phyloP scores from a whole-genome alignment of 163 green algal genomes.

The Chlamydomonas reinhardtii region DNA sequence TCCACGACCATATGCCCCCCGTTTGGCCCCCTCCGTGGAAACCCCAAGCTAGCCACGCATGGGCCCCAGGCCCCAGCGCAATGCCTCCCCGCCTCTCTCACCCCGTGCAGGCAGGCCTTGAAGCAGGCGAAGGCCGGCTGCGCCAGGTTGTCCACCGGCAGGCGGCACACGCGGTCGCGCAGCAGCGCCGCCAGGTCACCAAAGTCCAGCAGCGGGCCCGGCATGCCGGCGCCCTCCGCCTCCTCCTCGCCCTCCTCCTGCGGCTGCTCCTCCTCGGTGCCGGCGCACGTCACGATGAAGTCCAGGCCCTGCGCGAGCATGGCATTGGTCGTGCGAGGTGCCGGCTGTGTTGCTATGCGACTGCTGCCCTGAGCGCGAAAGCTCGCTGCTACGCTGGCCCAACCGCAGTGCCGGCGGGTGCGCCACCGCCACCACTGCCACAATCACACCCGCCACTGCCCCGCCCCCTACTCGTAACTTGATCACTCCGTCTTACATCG shows the following conservation, averaged over 20 bases:
- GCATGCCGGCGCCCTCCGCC: not conserved
- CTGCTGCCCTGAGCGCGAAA: no score
- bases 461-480: no score
- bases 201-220: not conserved
- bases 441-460: not conserved
- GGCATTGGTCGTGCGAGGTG: no score
- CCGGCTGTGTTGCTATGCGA: no score
- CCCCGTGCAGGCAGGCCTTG: constrained; percentile 8
- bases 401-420: no score
- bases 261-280: not conserved
- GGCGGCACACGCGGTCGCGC: constrained; percentile 28
- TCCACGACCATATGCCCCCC: constrained; percentile 43
- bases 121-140: constrained; percentile 38
- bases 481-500: no score
- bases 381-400: no score
- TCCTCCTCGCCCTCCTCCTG: not conserved
- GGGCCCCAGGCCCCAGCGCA: not conserved
- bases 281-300: constrained; percentile 11
- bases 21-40: not conserved
- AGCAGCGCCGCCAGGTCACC: constrained; percentile 43
- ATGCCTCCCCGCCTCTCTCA: not conserved
- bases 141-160: constrained; percentile 40
- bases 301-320: constrained; percentile 20
- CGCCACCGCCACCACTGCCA: no score
- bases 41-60: not conserved